Percentiles rank a stretch among this genome's conserved stretches.
Evolutionary conservation across 2,329 filamentous ascomycete genomes (phyloP).

Genomic region (Ophiosphaerella herpotricha): DNA sequence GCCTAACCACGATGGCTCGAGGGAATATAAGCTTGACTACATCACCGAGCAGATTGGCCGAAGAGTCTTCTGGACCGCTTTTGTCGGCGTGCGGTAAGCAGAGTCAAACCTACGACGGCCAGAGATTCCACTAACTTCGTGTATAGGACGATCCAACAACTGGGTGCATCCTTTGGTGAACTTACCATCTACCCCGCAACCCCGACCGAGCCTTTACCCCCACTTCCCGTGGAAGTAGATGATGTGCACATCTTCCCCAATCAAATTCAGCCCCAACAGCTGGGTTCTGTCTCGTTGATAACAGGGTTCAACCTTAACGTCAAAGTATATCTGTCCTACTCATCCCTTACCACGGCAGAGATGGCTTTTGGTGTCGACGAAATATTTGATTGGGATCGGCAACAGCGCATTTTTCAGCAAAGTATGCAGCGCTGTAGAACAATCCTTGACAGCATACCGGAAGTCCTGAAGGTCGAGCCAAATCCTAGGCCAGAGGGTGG

Average conservation of each 20-base stretch:
- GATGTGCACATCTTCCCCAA: conserved; percentile 78
- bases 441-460: conserved; percentile 69
- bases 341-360: conserved; percentile 76
- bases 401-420: conserved; percentile 72
- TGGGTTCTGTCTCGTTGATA: conserved; percentile 69
- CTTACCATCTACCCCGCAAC: conserved; percentile 78
- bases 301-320: conserved; percentile 82
- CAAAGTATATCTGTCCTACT: conserved; percentile 80
- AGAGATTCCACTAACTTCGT: conserved; percentile 49
- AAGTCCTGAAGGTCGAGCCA: conserved; percentile 65
- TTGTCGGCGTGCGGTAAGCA: conserved; percentile 69
- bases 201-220: conserved; percentile 74
- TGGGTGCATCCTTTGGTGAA: conserved; percentile 73
- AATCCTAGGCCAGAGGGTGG: conserved; percentile 44
- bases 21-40: conserved; percentile 46
- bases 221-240: conserved; percentile 79
- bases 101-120: conserved; percentile 69
- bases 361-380: conserved; percentile 79
- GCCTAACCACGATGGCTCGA: conserved; percentile 41
- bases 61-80: conserved; percentile 79
- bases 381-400: conserved; percentile 76
- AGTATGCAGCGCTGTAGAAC: conserved; percentile 72
- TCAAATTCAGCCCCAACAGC: conserved; percentile 71
- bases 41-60: conserved; percentile 60
- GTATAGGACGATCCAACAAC: conserved; percentile 72